Percentiles rank a stretch among this genome's conserved stretches.
Conservation (phyloP, 1,284 basidiomycete species). For the Puccinia horiana region DNA sequence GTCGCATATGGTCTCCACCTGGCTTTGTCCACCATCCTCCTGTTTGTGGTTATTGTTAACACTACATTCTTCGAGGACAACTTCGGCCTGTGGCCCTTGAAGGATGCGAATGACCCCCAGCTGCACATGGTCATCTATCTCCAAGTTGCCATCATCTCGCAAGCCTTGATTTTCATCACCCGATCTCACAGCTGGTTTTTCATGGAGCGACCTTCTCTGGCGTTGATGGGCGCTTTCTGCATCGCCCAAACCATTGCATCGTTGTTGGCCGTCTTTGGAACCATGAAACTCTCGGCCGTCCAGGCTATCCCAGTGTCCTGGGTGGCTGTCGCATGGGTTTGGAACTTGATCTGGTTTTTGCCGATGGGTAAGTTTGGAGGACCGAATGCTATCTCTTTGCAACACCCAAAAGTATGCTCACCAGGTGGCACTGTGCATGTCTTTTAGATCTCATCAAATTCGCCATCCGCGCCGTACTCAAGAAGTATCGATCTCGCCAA, state of each 20-base stretch:
- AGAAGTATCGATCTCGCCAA: constrained; percentile 58
- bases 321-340: constrained; percentile 77
- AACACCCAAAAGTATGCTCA: too few species aligned
- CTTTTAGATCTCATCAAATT: constrained; percentile 74
- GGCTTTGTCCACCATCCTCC: constrained; percentile 78
- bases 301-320: constrained; percentile 77
- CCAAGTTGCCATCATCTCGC: constrained; percentile 95
- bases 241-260: constrained; percentile 89
- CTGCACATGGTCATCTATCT: constrained; percentile 78
- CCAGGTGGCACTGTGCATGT: background rate
- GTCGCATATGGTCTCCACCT: constrained; percentile 92
- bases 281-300: constrained; percentile 75
- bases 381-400: too few species aligned
- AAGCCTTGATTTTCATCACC: constrained; percentile 94
- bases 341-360: constrained; percentile 49
- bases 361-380: constrained; percentile 41
- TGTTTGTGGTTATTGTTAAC: constrained; percentile 81
- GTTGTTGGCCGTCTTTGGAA: constrained; percentile 86
- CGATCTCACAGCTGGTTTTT: constrained; percentile 96
- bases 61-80: constrained; percentile 85
- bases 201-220: constrained; percentile 91
- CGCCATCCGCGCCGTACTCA: constrained; percentile 87
- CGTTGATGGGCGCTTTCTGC: constrained; percentile 85
- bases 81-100: constrained; percentile 67
- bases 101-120: constrained; percentile 35